These are phyloP conservation scores for Clonostachys solani DNA, from an alignment of 2,329 filamentous ascomycete species.

Conservation along the genomic window DNA sequence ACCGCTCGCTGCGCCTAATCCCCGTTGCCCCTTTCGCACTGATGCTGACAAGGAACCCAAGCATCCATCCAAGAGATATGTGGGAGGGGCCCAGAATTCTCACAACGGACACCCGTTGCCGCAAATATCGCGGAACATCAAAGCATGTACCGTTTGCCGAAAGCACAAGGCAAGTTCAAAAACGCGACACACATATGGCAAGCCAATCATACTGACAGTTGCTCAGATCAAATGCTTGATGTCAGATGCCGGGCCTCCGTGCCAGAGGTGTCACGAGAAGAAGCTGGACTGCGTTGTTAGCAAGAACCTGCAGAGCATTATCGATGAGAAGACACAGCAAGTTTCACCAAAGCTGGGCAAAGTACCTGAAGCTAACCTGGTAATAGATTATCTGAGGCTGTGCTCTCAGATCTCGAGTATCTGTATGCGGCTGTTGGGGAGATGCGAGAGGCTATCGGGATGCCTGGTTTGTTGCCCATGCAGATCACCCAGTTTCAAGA, in stretches of 20 bases:
- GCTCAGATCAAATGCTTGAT: constrained; percentile 33
- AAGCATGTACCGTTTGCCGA: constrained; percentile 32
- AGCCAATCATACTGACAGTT: background rate
- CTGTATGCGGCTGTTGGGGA: constrained; percentile 5
- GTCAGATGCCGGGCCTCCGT: constrained; percentile 31
- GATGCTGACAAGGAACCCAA: too few species aligned
- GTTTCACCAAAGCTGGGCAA: constrained; percentile 2
- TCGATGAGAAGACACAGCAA: constrained; percentile 32
- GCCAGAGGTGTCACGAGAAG: constrained; percentile 26
- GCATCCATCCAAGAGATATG: too few species aligned
- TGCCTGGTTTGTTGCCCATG: background rate
- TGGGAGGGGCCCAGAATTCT: too few species aligned
- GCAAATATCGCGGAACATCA: constrained; percentile 31
- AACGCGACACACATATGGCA: background rate
- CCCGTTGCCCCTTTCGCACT: too few species aligned
- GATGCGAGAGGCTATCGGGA: background rate
- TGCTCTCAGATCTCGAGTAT: constrained; percentile 8
- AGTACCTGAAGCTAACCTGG: too few species aligned
- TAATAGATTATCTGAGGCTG: constrained; percentile 5
- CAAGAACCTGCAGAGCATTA: constrained; percentile 34
- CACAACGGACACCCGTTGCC: constrained; percentile 7
- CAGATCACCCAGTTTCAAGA: background rate
- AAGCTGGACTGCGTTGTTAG: constrained; percentile 30
- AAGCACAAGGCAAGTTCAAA: constrained; percentile 28
- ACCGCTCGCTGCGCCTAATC: too few species aligned